Base-by-base conservation (phyloP, 176 grass and related monocot genomes). In the Musa itinerans region DNA sequence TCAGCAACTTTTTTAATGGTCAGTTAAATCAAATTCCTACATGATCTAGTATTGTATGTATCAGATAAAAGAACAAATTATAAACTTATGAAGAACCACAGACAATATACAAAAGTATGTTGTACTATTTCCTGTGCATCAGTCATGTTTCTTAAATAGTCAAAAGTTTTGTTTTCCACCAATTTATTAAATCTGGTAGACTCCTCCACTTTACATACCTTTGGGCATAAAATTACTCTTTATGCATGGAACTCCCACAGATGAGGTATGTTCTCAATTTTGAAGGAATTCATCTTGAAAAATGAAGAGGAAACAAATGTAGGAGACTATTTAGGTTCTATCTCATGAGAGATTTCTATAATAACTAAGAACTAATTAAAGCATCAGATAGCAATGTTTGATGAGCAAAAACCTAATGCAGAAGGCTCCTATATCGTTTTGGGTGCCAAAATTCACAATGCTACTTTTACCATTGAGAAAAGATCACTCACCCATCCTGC, bases 401-500 rank as follows among this genome's bases (percentile, higher is more conserved):
- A 15, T 10, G 13, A 10, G 25, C 29, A 13, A 27, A 26, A 27
- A 1, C 15, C 15, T 43, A 43, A 43, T 43, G 34, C 3, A 61
- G 10, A 25, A 26, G 21, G 22, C 21, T 11, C 9, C 14, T 26
- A 20, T 11, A 65, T 50, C 19, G 21, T 70, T 50, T 27, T 53
- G 11, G n/a, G 43, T 53, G 34, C 62, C 68, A 53, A 53, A 73
- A 15, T 2, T 73, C n/a, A 19, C 11, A 56, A 21, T 50, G 25
- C n/a, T 19, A 24, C 16, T 25, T 54, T 21, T 27, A 56, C 27
- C 14, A 8, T 24, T 27, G 22, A 22, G 27, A 12, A 29, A 54
- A 13, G 21, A 55, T 19, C 12, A 71, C 90, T 87, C 82, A 93
- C 90, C 90, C 90, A 85, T 93, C 90, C 90, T 93, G 87, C 85